Percentiles rank a stretch among this genome's conserved stretches.
phyloP scores from a whole-genome alignment of 2,329 filamentous ascomycete genomes.

The Fusarium tjaetaba region DNA sequence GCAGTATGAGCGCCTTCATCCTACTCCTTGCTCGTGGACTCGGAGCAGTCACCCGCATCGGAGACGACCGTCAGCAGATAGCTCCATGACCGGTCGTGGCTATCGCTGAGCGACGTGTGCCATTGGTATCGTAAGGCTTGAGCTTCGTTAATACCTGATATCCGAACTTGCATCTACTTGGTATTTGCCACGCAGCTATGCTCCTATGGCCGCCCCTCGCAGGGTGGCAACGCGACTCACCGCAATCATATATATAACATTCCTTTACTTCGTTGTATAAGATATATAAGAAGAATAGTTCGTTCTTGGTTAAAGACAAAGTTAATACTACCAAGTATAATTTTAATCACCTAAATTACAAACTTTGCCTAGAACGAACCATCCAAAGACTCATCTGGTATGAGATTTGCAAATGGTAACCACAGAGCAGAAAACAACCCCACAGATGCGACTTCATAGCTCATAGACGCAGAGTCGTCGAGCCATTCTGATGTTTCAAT shows the following conservation, averaged over 20 bases:
- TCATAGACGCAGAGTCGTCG: neutral
- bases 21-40: neutral
- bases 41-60: neutral
- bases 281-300: rapidly evolving
- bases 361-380: neutral
- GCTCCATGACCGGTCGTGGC: neutral
- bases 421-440: neutral
- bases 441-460: neutral
- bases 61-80: neutral
- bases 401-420: neutral
- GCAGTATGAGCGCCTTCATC: neutral
- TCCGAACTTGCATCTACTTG: neutral
- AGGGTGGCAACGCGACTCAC: neutral
- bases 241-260: no score
- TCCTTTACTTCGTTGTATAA: neutral
- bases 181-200: neutral
- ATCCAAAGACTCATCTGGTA: neutral
- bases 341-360: neutral
- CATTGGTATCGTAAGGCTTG: neutral
- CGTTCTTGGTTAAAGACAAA: rapidly evolving
- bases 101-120: neutral
- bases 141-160: rapidly evolving
- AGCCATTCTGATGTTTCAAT: neutral
- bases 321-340: rapidly evolving
- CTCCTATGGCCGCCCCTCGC: rapidly evolving